Evolutionary conservation across 805 yeast genomes (phyloP), one percentile per base, ranked within the genome.

Genomic region (Yamadazyma tumulicola): DNA sequence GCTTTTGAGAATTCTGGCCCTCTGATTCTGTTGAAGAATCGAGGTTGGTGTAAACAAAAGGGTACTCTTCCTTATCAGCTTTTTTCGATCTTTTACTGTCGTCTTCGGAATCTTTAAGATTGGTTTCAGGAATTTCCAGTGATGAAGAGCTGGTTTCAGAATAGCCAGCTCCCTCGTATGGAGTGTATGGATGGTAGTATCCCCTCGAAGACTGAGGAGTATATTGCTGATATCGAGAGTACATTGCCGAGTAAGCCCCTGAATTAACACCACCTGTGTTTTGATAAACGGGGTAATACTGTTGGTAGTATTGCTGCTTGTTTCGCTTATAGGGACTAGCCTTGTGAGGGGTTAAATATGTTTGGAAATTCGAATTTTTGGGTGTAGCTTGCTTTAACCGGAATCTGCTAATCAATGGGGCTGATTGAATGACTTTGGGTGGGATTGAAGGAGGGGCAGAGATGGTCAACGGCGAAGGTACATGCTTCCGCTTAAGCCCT

Each of bases 381-480:
- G 47, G 45, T 9, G 47, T 43, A 5, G 36, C 26, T 15, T 30
- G 38, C 26, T 32, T 40, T 11, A 27, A 12, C 11, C 23, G 10
- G 12, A 31, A 21, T 14, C 35, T 16, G 10, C 27, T 31, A 10
- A 31, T 24, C 15, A 31, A 26, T 2, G 67, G 67, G 4, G 67
- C 67, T 13, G 66, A 60, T 24, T 57, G 63, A 27, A 61, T 55
- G 25, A 45, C 26, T 4, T 61, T 61, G 12, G 37, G 29, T 4
- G 41, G 28, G n/a, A 40, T 22, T 6, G 32, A 22, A 9, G 42
- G 20, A 8, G 18, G 13, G n/a, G 19, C 18, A 21, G 38, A 39
- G 19, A 58, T 49, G 29, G 41, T 40, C 24, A 62, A 46, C 2
- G 67, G 67, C 2, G 57, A 32, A 2, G 68, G 68, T 11, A 59